Conservation (phyloP, 768 basidiomycete genomes). For the Rhizopogon vulgaris region DNA sequence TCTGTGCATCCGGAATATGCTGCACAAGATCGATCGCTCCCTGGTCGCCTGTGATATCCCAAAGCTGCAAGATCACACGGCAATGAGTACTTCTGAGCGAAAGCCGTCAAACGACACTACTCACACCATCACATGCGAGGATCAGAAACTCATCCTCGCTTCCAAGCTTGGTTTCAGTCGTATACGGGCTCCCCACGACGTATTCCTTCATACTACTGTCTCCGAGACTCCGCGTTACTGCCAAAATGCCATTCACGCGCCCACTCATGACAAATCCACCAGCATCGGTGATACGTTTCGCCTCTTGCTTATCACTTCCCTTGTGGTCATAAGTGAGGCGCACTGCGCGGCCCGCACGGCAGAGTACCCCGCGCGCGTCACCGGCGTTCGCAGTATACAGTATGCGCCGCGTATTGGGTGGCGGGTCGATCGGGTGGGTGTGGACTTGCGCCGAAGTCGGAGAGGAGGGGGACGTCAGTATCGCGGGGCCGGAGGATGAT, state of each 20-base stretch:
- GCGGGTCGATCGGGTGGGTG: slow-evolving; percentile 37
- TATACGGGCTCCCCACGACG: slow-evolving; percentile 96
- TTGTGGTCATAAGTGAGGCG: slow-evolving; percentile 98
- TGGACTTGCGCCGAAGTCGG: slow-evolving; percentile 29
- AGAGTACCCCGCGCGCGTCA: slow-evolving; percentile 91
- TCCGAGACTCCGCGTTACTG: slow-evolving; percentile 92
- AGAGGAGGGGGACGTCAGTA: slow-evolving; percentile 1
- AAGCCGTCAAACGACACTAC: slow-evolving; percentile 26
- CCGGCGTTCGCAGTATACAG: slow-evolving; percentile 96
- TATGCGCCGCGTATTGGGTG: slow-evolving; percentile 56
- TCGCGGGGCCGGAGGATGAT: slow-evolving; percentile 5
- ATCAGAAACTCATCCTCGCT: slow-evolving; percentile 93
- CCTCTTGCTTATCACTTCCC: slow-evolving; percentile 94
- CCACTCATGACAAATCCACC: slow-evolving; percentile 99
- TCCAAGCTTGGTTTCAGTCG: slow-evolving; percentile 91
- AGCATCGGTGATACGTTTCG: slow-evolving; percentile 94
- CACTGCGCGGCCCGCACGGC: slow-evolving; percentile 84
- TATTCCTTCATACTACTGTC: slow-evolving; percentile 99
- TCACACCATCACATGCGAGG: slow-evolving; percentile 94
- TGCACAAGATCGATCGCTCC: slow-evolving; percentile 82
- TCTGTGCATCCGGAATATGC: slow-evolving; percentile 68
- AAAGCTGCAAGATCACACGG: slow-evolving; percentile 51
- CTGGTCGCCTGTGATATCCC: slow-evolving; percentile 95
- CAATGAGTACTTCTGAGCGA: neutral
- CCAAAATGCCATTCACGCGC: slow-evolving; percentile 94